Base-by-base conservation (phyloP, 345 rosid species). In the Mangifera indica region DNA sequence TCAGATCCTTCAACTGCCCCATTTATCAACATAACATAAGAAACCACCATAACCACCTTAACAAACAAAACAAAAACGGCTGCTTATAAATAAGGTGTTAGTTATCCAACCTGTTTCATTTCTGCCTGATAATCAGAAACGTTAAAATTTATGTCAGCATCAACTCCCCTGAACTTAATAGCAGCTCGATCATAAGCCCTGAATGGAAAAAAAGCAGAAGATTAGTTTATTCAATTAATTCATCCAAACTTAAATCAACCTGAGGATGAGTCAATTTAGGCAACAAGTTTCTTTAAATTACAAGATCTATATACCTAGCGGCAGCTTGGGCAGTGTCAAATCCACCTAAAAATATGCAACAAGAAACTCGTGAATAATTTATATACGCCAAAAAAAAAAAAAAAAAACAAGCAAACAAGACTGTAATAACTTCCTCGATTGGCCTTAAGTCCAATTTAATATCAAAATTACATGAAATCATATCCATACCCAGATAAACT, bases 151-250 rank as follows among this genome's bases (percentile, higher is more conserved):
- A 94, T 94, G 81, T 94, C 98, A 54, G 98, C 98, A 77, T 87
- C 95, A 70, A 85, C 85, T 20, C 98, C 98, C 81, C 98, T 88
- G 77, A 94, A 94, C 80, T 89, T 94, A 48, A 94, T 89, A 70
- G 98, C 98, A 69, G 97, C 98, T 78, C 93, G 87, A 83, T 94
- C 98, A 76, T 94, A 94, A 20, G 98, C 97, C 86, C 98, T 92
- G 76, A 60, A 78, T 7, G 49, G 67, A 75, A 62, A 7, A 29
- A 48, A 54, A 11, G 40, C 58, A 26, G 18, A 45, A 29, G 3
- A 65, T 46, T 69, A 29, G 1, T 46, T 20, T 25, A 25, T 51
- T 51, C 44, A 76, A 44, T 45, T 32, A 53, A 56, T 9, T 68
- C 44, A 18, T 56, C 57, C 11, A 20, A 63, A 48, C 25, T 60